Base-by-base conservation (phyloP, 305 asterid species). In the Fraxinus baroniana region DNA sequence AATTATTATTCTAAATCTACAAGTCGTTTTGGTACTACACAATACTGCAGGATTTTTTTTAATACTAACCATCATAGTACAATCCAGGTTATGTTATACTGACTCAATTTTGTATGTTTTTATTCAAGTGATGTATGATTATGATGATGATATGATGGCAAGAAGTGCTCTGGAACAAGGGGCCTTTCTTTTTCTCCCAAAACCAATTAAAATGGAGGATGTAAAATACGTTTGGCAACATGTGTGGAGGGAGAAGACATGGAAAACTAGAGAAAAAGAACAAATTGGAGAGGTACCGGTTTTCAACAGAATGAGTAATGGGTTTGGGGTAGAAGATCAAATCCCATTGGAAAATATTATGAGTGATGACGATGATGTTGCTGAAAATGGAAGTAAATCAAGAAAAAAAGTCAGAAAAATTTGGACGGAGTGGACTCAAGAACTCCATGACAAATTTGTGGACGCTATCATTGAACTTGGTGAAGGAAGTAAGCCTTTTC, bases 371-470 rank as follows among this genome's bases (percentile, higher is more conserved):
- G 30, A 15, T 0, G 26, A 74, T 66, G 62, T 28, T 17, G 18
- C 26, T 24, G 73, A 18, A 6, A 57, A 37, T 2, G 24, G 8
- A 9, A 13, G 8, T 2, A 33, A 33, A 8, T 80, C 83, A 0
- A 82, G 26, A 68, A 80, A 77, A 12, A 79, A 55, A 15, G 60
- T 0, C 3, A 44, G 36, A 17, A 90, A 89, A 86, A 74, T 30
- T 72, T 90, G 91, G 86, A 86, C 81, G 0, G 90, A 90, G 44
- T 94, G 97, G 95, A 91, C 90, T 1, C 10, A 36, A 0, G 93
- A 91, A 22, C 95, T 94, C 57, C 94, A 89, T 76, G 37, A 13
- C 0, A 90, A 87, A 41, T 92, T 93, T 81, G 74, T 85, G 79
- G 82, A 78, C 18, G 97, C 89, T n/a, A 84, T 88, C 20, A 35